Percentiles rank a stretch among this genome's conserved stretches.
These are phyloP conservation scores for Albugo candida DNA, from an alignment of 352 stramenopile genomes.

Conservation along the genomic window DNA sequence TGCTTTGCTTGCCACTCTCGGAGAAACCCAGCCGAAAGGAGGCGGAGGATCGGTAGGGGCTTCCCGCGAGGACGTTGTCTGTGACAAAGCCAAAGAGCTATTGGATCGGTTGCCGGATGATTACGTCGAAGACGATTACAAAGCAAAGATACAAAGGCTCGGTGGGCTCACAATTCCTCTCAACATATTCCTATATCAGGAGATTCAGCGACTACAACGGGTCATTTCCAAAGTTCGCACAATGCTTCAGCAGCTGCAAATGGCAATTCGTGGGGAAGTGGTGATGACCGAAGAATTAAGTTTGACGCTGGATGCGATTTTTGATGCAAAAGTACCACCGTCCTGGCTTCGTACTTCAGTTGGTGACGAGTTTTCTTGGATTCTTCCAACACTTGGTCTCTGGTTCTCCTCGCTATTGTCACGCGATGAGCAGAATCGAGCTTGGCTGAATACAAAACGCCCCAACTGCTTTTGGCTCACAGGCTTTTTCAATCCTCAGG, in stretches of 20 bases:
- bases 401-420: constrained; percentile 95
- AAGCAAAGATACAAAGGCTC: constrained; percentile 91
- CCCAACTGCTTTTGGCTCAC: constrained; percentile 95
- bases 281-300: constrained; percentile 96
- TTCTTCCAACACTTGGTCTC: constrained; percentile 86
- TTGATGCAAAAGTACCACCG: constrained; percentile 88
- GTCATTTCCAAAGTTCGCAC: constrained; percentile 92
- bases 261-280: constrained; percentile 95
- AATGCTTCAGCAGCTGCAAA: constrained; percentile 89
- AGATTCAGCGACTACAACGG: constrained; percentile 92
- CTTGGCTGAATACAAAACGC: constrained; percentile 88
- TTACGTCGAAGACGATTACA: constrained; percentile 97
- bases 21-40: constrained; percentile 92
- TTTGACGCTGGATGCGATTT: constrained; percentile 89
- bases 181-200: constrained; percentile 98
- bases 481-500: constrained; percentile 96
- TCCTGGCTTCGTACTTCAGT: constrained; percentile 93
- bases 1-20: constrained; percentile 84
- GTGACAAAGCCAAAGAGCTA: constrained; percentile 90
- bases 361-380: constrained; percentile 96
- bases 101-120: constrained; percentile 88
- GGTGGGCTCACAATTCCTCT: constrained; percentile 90
- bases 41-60: constrained; percentile 74
- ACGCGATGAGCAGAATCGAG: constrained; percentile 89
- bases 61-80: constrained; percentile 91